A percentile compares a stretch with the other conserved stretches of the same genome.
Evolutionary conservation across 208 protist species (phyloP).

Genomic region (Acanthamoeba triangularis): DNA sequence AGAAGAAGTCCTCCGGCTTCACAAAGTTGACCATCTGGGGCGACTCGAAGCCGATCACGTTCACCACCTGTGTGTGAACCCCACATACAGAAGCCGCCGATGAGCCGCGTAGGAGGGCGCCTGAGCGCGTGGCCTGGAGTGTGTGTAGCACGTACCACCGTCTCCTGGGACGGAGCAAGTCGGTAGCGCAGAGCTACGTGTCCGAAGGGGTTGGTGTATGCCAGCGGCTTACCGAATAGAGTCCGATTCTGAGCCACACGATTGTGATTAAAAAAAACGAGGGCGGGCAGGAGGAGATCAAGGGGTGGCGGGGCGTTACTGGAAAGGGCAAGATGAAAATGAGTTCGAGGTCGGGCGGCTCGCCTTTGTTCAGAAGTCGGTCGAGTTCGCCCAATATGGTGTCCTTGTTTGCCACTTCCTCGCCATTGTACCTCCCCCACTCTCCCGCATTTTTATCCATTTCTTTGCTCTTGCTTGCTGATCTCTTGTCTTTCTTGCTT

Average conservation of each 20-base stretch:
- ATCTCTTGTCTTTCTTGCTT: no score
- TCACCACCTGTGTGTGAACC: no score
- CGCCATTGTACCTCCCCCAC: slow-evolving; percentile 16
- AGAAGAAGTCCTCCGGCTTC: slow-evolving; percentile 63
- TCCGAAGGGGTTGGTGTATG: slow-evolving; percentile 39
- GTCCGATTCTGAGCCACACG: not conserved
- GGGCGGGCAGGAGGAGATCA: no score
- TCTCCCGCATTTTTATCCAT: slow-evolving; percentile 4
- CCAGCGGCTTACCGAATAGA: not conserved
- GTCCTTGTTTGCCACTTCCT: slow-evolving; percentile 13
- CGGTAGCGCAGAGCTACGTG: slow-evolving; percentile 35
- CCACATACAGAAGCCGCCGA: no score
- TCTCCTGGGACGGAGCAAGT: not conserved
- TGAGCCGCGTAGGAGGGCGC: no score
- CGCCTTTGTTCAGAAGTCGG: not conserved
- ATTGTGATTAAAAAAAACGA: not conserved
- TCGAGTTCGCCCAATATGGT: slow-evolving; percentile 1
- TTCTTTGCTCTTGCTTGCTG: not conserved
- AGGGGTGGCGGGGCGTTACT: not conserved
- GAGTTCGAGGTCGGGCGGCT: slow-evolving; percentile 59
- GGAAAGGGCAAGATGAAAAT: slow-evolving; percentile 48
- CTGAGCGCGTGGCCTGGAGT: no score
- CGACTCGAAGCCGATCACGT: slow-evolving; percentile 53
- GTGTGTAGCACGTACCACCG: slow-evolving; percentile 39
- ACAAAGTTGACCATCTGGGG: slow-evolving; percentile 69